Base-by-base conservation (phyloP, 1,284 basidiomycete species). In the Veloporphyrellus conicus region DNA sequence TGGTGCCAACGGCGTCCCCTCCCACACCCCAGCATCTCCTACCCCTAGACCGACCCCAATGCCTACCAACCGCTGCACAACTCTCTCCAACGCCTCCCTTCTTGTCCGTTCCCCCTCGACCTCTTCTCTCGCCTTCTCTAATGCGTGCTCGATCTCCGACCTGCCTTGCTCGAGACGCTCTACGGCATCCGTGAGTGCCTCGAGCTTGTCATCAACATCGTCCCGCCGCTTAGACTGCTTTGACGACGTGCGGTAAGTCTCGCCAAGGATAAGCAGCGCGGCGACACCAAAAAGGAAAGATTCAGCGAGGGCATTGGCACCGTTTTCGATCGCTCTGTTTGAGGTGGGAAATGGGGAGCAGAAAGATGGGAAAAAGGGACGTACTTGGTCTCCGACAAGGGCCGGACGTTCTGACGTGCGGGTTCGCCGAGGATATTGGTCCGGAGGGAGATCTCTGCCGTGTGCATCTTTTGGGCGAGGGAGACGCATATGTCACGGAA, bases 251-350 rank as follows among this genome's bases (percentile, higher is more conserved):
- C 90, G 81, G 73, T 80, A 93, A 33, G 82, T 72, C 67, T 94
- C 90, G 4, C 85, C 86, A 3, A 93, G 54, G 43, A 93, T 91
- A 7, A 93, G 71, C 0, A 71, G 68, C 0, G 84, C 84, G 0
- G 89, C 90, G 4, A 94, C 90, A 6, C 74, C 56, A 65, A 94
- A 93, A 5, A 94, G 76, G 61, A 94, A 94, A 0, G 87, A 84
- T 68, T 93, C 91, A 0, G 91, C 90, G 11, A 94, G 71, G 15
- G 84, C 78, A 50, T 90, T 92, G 12, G 91, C 89, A 14, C 91
- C 91, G 58, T 87, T 92, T 58, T 93, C 90, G 44, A 93, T 88
- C 0, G 91, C 91, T 56, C 91, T 93, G 54, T 2, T 20, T 20
- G 9, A 47, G 12, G 8, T 19, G 41, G 33, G 6, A 41, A 14